Conservation (phyloP, 495 filamentous ascomycete genomes). For the Tuber calosporum region DNA sequence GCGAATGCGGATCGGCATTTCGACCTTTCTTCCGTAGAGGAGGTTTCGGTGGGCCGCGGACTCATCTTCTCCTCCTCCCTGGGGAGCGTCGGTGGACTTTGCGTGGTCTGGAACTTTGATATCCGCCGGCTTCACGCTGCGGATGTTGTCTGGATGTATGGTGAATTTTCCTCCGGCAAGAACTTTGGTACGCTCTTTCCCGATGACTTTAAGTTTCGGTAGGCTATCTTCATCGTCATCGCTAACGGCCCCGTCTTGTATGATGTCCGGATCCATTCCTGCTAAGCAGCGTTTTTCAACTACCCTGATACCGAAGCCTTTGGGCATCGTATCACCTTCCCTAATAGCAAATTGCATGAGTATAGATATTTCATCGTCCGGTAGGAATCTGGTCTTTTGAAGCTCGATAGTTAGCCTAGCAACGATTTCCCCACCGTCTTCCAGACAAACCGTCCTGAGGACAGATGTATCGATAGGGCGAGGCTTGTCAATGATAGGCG, state of each 20-base stretch:
- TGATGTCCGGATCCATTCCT: slow-evolving; percentile 9
- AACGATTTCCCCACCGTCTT: slow-evolving; percentile 34
- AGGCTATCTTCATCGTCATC: slow-evolving; percentile 22
- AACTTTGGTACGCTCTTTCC: slow-evolving; percentile 33
- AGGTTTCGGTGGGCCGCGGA: not conserved
- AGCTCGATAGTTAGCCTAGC: slow-evolving; percentile 39
- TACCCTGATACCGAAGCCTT: slow-evolving; percentile 33
- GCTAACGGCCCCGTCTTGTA: slow-evolving; percentile 17
- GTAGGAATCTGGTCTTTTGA: slow-evolving; percentile 36
- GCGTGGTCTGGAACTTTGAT: not conserved
- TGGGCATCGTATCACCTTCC: slow-evolving; percentile 29
- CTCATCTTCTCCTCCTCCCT: slow-evolving; percentile 1
- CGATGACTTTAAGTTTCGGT: slow-evolving; percentile 22
- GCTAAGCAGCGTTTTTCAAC: slow-evolving; percentile 32
- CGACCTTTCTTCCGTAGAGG: slow-evolving; percentile 25
- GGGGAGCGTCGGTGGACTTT: not conserved
- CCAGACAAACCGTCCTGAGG: slow-evolving; percentile 23
- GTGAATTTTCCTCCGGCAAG: slow-evolving; percentile 29
- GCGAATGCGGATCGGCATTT: slow-evolving; percentile 27
- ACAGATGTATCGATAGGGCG: slow-evolving; percentile 29
- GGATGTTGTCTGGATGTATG: slow-evolving; percentile 19
- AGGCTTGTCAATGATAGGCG: slow-evolving; percentile 36
- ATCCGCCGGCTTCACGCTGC: slow-evolving; percentile 13
- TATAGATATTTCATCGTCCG: slow-evolving; percentile 35
- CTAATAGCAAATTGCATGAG: slow-evolving; percentile 27